phyloP scores from a whole-genome alignment of 169 alveolate species.

The Cryptosporidium meleagridis region DNA sequence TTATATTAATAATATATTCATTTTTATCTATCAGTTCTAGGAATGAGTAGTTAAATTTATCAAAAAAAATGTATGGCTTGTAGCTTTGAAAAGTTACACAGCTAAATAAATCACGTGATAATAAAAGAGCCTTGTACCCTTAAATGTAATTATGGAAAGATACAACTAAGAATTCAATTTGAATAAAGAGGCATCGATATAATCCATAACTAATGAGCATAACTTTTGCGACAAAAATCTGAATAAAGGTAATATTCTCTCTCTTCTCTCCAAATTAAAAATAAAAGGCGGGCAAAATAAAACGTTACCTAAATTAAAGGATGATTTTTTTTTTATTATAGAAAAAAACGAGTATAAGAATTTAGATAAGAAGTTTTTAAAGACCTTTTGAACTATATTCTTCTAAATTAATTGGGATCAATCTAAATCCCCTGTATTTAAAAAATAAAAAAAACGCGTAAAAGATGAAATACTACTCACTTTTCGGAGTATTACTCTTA shows the following conservation, averaged over 20 bases:
- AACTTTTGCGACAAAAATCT: background rate
- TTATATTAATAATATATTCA: background rate
- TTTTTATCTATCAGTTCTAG: background rate
- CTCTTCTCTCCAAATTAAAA: conserved; percentile 10
- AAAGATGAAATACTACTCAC: background rate
- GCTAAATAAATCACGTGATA: no score
- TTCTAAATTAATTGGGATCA: background rate
- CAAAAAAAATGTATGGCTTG: no score
- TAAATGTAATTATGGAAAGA: no score
- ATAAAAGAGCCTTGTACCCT: background rate
- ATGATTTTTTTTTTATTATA: background rate
- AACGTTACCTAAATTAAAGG: background rate
- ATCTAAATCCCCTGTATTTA: background rate
- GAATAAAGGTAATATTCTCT: background rate
- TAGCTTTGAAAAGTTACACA: no score
- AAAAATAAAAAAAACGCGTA: background rate
- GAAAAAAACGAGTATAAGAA: background rate
- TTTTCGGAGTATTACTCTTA: background rate
- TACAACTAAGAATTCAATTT: background rate
- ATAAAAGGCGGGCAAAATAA: background rate
- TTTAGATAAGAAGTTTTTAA: background rate
- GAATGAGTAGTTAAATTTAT: no score
- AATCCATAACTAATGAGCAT: no score
- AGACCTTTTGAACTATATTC: background rate
- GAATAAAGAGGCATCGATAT: no score